phyloP scores from a whole-genome alignment of 2,329 filamentous ascomycete species.

The Drechslera avenae region DNA sequence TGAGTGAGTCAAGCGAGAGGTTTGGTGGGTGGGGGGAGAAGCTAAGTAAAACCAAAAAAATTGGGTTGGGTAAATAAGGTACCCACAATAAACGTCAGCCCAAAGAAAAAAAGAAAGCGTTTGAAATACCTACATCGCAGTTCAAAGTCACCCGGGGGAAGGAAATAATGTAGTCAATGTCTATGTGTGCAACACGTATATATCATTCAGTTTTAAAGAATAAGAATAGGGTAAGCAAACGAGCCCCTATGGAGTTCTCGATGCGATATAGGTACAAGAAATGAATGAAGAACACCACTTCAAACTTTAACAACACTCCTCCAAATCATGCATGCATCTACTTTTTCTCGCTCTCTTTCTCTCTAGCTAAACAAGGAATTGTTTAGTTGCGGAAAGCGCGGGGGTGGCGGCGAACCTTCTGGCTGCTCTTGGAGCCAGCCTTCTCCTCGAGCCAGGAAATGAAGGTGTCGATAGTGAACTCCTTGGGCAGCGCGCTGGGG shows the following conservation, averaged over 20 bases:
- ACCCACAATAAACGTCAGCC: no score
- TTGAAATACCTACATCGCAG: neutral
- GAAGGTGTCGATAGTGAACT: slow-evolving; percentile 30
- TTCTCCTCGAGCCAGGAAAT: slow-evolving; percentile 31
- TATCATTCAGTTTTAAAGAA: slow-evolving; percentile 10
- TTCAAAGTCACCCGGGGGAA: neutral
- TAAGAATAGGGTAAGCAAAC: no score
- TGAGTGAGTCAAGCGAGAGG: neutral
- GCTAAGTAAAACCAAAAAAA: no score
- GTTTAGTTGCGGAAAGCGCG: slow-evolving; percentile 24
- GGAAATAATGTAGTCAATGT: no score
- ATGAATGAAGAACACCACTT: slow-evolving; percentile 16
- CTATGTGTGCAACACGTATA: slow-evolving; percentile 11
- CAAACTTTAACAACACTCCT: neutral
- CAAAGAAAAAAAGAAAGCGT: no score
- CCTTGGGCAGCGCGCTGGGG: slow-evolving; percentile 7
- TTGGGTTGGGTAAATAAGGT: no score
- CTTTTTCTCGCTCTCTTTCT: neutral
- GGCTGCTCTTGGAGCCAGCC: slow-evolving; percentile 16
- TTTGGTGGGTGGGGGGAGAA: no score
- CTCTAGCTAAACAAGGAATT: neutral
- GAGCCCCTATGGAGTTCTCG: slow-evolving; percentile 2
- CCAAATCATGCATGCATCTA: neutral
- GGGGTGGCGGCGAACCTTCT: slow-evolving; percentile 27
- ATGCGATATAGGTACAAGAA: slow-evolving; percentile 24